phyloP scores from a whole-genome alignment of 257 asterid genomes.

The Scutellaria barbata region DNA sequence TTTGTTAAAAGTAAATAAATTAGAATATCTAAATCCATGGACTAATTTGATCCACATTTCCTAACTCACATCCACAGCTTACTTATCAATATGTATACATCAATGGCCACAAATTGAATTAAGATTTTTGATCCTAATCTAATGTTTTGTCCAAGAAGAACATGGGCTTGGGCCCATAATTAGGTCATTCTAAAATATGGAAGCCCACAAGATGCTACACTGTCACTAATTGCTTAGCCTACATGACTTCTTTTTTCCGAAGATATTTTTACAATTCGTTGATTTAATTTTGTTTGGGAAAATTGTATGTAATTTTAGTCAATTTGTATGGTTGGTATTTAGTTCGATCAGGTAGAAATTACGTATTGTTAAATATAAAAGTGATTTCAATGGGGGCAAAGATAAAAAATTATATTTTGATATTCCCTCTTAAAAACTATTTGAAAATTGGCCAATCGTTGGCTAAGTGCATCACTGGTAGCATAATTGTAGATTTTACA shows the following conservation, averaged over 20 bases:
- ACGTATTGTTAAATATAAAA: too few relatives aligned
- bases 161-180: conserved; percentile 28
- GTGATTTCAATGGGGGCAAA: too few relatives aligned
- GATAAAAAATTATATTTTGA: too few relatives aligned
- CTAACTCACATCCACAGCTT: conserved; percentile 26
- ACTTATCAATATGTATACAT: conserved; percentile 8
- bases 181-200: conserved; percentile 3
- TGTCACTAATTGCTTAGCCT: conserved; percentile 14
- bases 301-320: too few relatives aligned
- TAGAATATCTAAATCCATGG: conserved; percentile 8
- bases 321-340: too few relatives aligned
- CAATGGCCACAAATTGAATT: neutral
- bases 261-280: too few relatives aligned
- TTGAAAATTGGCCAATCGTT: too few relatives aligned
- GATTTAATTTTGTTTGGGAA: too few relatives aligned
- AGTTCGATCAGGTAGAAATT: too few relatives aligned
- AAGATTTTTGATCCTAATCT: neutral
- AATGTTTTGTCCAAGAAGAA: conserved; percentile 2
- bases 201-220: neutral
- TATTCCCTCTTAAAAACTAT: too few relatives aligned
- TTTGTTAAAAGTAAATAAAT: neutral
- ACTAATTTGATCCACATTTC: conserved; percentile 20
- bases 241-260: neutral
- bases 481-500: too few relatives aligned
- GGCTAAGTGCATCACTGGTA: too few relatives aligned